phyloP scores from a whole-genome alignment of 2,329 filamentous ascomycete species.

The Graphilbum sp. region DNA sequence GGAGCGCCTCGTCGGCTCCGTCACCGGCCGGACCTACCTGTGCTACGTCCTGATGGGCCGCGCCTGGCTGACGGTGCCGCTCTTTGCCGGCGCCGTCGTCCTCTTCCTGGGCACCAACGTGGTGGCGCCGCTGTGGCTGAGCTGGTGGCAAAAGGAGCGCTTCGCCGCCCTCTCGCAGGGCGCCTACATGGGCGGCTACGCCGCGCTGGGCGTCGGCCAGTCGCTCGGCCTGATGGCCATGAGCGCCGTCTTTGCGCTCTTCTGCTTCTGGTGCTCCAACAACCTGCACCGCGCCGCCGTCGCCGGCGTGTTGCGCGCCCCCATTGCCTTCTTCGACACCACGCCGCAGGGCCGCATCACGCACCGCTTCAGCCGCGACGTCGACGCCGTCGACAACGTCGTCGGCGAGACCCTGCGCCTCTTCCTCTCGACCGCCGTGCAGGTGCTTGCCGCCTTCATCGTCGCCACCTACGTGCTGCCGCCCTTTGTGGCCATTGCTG shows the following conservation, averaged over 20 bases:
- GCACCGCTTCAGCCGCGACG: constrained; percentile 96
- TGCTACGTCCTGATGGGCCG: constrained; percentile 48
- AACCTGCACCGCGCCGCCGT: constrained; percentile 15
- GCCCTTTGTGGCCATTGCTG: constrained; percentile 68
- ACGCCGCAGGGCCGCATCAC: constrained; percentile 92
- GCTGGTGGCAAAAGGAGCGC: constrained; percentile 49
- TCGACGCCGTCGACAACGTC: constrained; percentile 88
- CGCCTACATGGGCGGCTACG: constrained; percentile 39
- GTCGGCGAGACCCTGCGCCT: constrained; percentile 79
- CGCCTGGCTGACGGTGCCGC: constrained; percentile 34
- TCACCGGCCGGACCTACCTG: constrained; percentile 43
- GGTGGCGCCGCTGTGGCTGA: constrained; percentile 48
- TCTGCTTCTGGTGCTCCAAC: constrained; percentile 29
- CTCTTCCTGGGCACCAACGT: constrained; percentile 46
- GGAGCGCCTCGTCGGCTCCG: constrained; percentile 41
- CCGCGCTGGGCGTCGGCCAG: constrained; percentile 36
- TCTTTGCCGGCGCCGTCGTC: constrained; percentile 32
- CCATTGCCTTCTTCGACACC: constrained; percentile 93
- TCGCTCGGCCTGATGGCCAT: constrained; percentile 43
- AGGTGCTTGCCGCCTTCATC: constrained; percentile 66
- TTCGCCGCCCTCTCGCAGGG: constrained; percentile 20
- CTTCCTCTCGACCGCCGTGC: constrained; percentile 43
- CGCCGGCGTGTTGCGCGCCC: constrained; percentile 44
- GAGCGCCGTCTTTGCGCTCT: constrained; percentile 34
- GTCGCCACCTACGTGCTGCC: constrained; percentile 81